A percentile compares a stretch with the other conserved stretches of the same genome.
phyloP scores from a whole-genome alignment of 2,329 filamentous ascomycete genomes.

The Fusarium caatingaense region DNA sequence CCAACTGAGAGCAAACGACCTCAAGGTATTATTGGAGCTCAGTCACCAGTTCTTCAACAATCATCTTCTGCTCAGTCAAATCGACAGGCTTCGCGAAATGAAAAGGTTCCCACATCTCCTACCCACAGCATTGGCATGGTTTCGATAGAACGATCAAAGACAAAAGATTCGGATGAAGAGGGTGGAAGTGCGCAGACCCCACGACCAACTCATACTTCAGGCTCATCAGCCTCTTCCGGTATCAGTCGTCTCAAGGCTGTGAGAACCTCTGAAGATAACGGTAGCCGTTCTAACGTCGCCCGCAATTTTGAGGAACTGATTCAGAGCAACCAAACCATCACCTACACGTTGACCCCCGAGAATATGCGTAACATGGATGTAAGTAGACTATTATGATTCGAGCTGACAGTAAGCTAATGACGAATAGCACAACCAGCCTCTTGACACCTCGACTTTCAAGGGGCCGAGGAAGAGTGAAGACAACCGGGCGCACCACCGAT shows the following conservation, averaged over 20 bases:
- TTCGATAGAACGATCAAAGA: conserved; percentile 53
- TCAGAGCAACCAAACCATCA: conserved; percentile 83
- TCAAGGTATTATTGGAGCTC: conserved; percentile 33
- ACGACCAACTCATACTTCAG: conserved; percentile 60
- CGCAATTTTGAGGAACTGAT: conserved; percentile 83
- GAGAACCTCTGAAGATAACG: conserved; percentile 69
- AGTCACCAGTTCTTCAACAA: conserved; percentile 32
- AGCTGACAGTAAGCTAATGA: conserved; percentile 24
- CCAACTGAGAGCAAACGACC: conserved; percentile 35
- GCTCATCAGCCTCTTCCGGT: conserved; percentile 63
- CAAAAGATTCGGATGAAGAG: conserved; percentile 53
- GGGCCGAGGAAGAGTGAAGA: conserved; percentile 62
- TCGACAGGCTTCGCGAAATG: conserved; percentile 36
- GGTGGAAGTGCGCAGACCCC: conserved; percentile 41
- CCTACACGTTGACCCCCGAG: conserved; percentile 83
- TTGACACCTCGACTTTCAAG: conserved; percentile 56
- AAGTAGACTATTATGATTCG: conserved; percentile 49
- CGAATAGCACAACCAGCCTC: conserved; percentile 55
- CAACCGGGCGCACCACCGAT: conserved; percentile 54
- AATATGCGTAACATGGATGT: conserved; percentile 82
- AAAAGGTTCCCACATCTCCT: conserved; percentile 42
- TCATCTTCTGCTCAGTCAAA: conserved; percentile 42
- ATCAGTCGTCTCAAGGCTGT: conserved; percentile 64
- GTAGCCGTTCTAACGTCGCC: conserved; percentile 65
- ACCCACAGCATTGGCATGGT: conserved; percentile 53